phyloP scores from a whole-genome alignment of 495 filamentous ascomycete species.

The Trichoderma parareesei region DNA sequence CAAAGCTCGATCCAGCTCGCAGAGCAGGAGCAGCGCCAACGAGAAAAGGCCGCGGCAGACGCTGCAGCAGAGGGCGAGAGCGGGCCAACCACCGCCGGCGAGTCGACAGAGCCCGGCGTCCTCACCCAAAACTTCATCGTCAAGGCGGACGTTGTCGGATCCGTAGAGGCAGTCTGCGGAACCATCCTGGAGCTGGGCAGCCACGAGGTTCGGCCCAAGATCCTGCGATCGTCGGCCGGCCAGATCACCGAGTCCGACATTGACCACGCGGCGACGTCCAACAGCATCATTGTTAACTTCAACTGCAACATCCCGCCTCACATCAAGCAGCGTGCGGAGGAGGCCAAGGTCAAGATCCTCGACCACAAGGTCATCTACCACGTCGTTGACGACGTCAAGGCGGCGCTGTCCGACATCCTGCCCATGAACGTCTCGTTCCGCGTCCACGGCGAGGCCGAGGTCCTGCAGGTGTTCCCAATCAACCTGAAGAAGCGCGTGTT shows the following conservation, averaged over 20 bases:
- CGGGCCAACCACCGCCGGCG: background rate
- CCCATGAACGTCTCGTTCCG: conserved; percentile 52
- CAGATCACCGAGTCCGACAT: conserved; percentile 80
- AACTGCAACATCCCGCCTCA: conserved; percentile 63
- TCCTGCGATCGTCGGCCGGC: conserved; percentile 72
- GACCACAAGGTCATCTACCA: conserved; percentile 92
- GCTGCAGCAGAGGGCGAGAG: conserved; percentile 20
- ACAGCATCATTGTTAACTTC: conserved; percentile 74
- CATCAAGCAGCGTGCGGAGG: conserved; percentile 61
- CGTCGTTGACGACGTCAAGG: conserved; percentile 74
- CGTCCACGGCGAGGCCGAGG: conserved; percentile 82
- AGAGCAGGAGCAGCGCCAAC: conserved; percentile 26
- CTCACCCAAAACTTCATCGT: conserved; percentile 73
- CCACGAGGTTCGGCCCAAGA: conserved; percentile 66
- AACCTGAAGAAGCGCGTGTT: conserved; percentile 61
- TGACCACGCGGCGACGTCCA: conserved; percentile 69
- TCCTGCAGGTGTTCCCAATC: conserved; percentile 75
- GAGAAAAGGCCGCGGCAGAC: conserved; percentile 39
- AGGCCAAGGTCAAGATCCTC: conserved; percentile 62
- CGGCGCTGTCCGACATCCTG: conserved; percentile 56
- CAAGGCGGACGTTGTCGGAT: conserved; percentile 90
- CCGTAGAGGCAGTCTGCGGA: conserved; percentile 79
- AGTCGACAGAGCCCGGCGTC: conserved; percentile 32
- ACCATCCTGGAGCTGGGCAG: conserved; percentile 69
- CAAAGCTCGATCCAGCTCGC: conserved; percentile 28